Base-by-base conservation (phyloP, 2,329 filamentous ascomycete genomes). In the Sclerotiophoma versabilis region DNA sequence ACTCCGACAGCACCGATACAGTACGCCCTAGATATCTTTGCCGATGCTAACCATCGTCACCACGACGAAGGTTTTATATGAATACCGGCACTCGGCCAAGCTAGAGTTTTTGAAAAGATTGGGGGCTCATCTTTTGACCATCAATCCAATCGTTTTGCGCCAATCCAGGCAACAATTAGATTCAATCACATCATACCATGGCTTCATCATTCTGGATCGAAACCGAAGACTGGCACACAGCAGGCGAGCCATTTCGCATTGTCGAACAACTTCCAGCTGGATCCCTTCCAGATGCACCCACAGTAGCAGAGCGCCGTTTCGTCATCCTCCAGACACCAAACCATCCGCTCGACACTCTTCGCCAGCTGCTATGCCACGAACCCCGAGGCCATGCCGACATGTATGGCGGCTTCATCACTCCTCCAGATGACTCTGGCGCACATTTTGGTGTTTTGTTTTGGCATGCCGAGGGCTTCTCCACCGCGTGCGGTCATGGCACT, bases 401-500 rank as follows among this genome's bases (percentile, higher is more conserved):
- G 81, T 83, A 83, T 54, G 80, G 81, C 2, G 80, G 79, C 5
- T 73, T 83, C 22, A 67, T 83, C 15, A 49, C 36, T 8, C 36
- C 59, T 66, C 1, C 73, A 64, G 0, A 69, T 76, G 17, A 80
- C 80, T 4, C 79, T 80, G 61, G 76, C n/a, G 81, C 80, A 0
- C 71, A 82, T 58, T 77, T 82, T 22, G 80, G 79, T 4, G 77
- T 79, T 1, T 59, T 83, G 3, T 82, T 82, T 64, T 73, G 73
- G 55, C 78, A 79, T 26, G 80, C 80, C 26, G 77, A 78, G 4
- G 80, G 78, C 0, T 82, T 77, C 43, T 80, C 77, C 7, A 81
- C 79, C 5, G 81, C 82, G 73, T 82, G 80, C 54, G 81, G 81
- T 3, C 81, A 83, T 60, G 80, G 79, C 2, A 82, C 80, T 0